Conservation (phyloP, 140 eudicot genomes). For the Oenanthe javanica region DNA sequence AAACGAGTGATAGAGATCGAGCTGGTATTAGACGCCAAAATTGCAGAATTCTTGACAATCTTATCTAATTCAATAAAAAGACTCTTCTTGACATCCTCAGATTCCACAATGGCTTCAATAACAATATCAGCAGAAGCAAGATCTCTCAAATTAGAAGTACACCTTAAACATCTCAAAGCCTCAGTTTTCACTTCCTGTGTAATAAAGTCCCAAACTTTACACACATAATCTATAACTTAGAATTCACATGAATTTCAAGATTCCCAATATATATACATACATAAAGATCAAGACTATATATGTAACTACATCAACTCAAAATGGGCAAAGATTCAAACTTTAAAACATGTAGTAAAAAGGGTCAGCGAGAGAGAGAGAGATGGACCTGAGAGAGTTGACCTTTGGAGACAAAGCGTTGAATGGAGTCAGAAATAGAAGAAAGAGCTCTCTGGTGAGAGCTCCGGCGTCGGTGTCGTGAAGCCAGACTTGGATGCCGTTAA, state of each 20-base stretch:
- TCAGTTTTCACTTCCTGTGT: conserved; percentile 47
- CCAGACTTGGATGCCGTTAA: conserved; percentile 57
- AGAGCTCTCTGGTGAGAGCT: conserved; percentile 52
- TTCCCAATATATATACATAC: not conserved
- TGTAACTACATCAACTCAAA: not conserved
- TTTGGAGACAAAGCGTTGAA: conserved; percentile 65
- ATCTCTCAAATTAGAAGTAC: conserved; percentile 63
- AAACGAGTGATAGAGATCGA: conserved; percentile 84
- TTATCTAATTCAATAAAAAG: conserved; percentile 52
- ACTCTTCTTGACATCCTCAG: conserved; percentile 78
- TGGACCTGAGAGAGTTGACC: conserved; percentile 65
- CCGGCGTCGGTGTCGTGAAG: conserved; percentile 53
- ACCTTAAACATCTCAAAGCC: conserved; percentile 41
- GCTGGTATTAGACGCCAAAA: conserved; percentile 94
- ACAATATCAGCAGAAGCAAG: conserved; percentile 65
- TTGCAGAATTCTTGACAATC: conserved; percentile 52
- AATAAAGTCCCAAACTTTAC: not conserved
- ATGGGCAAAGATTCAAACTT: too few relatives aligned
- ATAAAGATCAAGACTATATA: not conserved
- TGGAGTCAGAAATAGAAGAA: conserved; percentile 35
- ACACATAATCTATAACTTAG: not conserved
- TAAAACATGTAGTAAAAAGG: too few relatives aligned
- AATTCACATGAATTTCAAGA: not conserved
- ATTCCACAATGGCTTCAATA: conserved; percentile 89
- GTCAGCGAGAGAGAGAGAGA: too few relatives aligned